Percentiles rank a stretch among this genome's conserved stretches.
Conservation (phyloP, 768 basidiomycete genomes). For the Trametes sanguinea region DNA sequence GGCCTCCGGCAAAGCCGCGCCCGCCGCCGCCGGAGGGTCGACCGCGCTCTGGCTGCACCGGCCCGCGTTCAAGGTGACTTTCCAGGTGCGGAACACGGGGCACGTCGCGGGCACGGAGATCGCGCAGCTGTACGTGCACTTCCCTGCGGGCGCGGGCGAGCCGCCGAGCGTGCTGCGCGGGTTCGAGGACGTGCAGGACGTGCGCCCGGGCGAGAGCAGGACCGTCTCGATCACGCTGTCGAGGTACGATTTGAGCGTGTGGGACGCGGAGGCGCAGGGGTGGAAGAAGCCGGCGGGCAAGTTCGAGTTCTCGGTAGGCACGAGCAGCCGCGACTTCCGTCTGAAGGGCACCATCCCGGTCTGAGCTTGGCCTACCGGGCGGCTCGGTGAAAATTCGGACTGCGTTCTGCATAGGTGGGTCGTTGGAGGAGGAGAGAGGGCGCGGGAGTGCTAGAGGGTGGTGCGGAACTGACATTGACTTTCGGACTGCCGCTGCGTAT, state of each 20-base stretch:
- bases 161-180: slow-evolving; percentile 71
- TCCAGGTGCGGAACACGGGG: slow-evolving; percentile 69
- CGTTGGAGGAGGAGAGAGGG: no score
- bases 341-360: slow-evolving; percentile 46
- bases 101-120: slow-evolving; percentile 56
- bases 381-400: background rate
- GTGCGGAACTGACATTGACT: no score
- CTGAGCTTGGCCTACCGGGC: slow-evolving; percentile 3
- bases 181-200: slow-evolving; percentile 55
- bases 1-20: slow-evolving; percentile 59
- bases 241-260: slow-evolving; percentile 70
- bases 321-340: slow-evolving; percentile 65
- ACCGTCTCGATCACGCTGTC: slow-evolving; percentile 59
- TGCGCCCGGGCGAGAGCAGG: slow-evolving; percentile 49
- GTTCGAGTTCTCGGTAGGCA: slow-evolving; percentile 64
- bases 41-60: slow-evolving; percentile 71
- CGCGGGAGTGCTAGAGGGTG: no score
- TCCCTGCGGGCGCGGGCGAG: slow-evolving; percentile 57
- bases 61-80: slow-evolving; percentile 62
- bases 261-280: slow-evolving; percentile 73
- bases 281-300: slow-evolving; percentile 71
- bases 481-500: no score
- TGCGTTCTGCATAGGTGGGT: no score
- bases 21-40: slow-evolving; percentile 57
- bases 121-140: slow-evolving; percentile 75